A percentile compares a stretch with the other conserved stretches of the same genome.
These are phyloP conservation scores for Gamsiella multidivaricata DNA, from an alignment of 192 early-diverging fungal species.

Conservation along the genomic window DNA sequence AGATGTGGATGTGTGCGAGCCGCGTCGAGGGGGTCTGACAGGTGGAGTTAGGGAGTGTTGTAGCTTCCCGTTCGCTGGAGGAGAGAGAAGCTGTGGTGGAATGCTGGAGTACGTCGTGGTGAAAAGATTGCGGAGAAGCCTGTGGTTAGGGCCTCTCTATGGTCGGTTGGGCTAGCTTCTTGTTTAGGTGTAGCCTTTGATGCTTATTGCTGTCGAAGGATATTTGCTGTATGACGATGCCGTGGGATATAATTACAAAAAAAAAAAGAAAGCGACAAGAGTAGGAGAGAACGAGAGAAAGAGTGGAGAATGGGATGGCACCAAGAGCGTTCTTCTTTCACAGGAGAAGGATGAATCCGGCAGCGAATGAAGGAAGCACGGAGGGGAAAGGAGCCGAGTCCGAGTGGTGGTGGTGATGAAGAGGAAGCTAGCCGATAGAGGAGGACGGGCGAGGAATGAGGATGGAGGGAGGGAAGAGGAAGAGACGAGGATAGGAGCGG, in stretches of 20 bases:
- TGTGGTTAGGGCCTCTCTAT: neutral
- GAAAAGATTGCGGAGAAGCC: neutral
- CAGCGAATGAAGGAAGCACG: too few species aligned
- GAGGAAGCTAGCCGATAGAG: neutral
- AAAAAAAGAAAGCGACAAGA: neutral
- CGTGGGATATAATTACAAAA: neutral
- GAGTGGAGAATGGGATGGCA: neutral
- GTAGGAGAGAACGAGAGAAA: neutral
- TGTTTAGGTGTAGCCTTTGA: too few species aligned
- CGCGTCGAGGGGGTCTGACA: too few species aligned
- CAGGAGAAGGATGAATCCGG: neutral
- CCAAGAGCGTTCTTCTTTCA: conserved; percentile 19
- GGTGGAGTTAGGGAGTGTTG: neutral
- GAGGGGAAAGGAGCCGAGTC: neutral
- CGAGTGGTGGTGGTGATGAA: neutral
- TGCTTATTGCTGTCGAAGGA: too few species aligned
- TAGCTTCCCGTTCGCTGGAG: conserved; percentile 35
- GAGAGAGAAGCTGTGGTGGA: conserved; percentile 24
- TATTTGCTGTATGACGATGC: neutral
- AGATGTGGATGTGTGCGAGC: neutral
- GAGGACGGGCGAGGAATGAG: neutral
- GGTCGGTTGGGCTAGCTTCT: too few species aligned
- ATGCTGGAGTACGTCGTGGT: conserved; percentile 9
- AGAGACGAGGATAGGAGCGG: neutral
- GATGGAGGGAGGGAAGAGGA: neutral